These are phyloP conservation scores for Venturia nashicola DNA, from an alignment of 2,329 filamentous ascomycete genomes.

Conservation along the genomic window DNA sequence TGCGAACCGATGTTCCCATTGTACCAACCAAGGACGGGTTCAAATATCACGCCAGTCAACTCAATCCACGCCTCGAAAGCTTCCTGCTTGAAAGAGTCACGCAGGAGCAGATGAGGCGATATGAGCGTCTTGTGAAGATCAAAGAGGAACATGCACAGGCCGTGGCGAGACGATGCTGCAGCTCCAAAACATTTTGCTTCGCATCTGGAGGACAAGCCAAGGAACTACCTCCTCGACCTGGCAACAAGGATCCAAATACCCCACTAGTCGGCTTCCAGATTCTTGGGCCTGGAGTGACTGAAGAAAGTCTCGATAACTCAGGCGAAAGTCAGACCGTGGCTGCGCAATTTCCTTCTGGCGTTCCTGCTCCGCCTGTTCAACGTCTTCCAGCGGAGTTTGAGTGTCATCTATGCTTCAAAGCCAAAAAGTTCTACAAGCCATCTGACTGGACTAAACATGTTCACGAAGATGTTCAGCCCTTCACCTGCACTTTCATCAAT, in stretches of 20 bases:
- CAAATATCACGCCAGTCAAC: conserved; percentile 54
- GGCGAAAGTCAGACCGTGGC: conserved; percentile 56
- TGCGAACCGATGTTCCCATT: conserved; percentile 50
- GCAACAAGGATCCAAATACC: conserved; percentile 47
- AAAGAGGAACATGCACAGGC: conserved; percentile 57
- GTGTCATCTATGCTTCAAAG: conserved; percentile 74
- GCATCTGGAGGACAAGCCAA: conserved; percentile 54
- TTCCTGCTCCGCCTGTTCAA: conserved; percentile 67
- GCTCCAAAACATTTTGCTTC: conserved; percentile 50
- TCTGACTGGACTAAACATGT: conserved; percentile 97
- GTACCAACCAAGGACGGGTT: conserved; percentile 67
- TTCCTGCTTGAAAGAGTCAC: conserved; percentile 70
- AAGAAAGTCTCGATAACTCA: conserved; percentile 53
- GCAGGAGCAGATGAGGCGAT: conserved; percentile 66
- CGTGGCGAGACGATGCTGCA: conserved; percentile 45
- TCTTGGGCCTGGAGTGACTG: conserved; percentile 41
- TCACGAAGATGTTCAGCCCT: conserved; percentile 85
- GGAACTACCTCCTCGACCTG: conserved; percentile 47
- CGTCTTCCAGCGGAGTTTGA: conserved; percentile 78
- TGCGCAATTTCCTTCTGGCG: conserved; percentile 67
- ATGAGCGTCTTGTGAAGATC: conserved; percentile 60
- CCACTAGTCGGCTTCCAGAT: conserved; percentile 42
- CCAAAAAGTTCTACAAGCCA: conserved; percentile 78
- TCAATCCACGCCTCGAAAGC: conserved; percentile 61
- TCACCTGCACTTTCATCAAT: conserved; percentile 78